Conservation (phyloP, 2,329 filamentous ascomycete genomes). For the Fusarium pseudocircinatum region DNA sequence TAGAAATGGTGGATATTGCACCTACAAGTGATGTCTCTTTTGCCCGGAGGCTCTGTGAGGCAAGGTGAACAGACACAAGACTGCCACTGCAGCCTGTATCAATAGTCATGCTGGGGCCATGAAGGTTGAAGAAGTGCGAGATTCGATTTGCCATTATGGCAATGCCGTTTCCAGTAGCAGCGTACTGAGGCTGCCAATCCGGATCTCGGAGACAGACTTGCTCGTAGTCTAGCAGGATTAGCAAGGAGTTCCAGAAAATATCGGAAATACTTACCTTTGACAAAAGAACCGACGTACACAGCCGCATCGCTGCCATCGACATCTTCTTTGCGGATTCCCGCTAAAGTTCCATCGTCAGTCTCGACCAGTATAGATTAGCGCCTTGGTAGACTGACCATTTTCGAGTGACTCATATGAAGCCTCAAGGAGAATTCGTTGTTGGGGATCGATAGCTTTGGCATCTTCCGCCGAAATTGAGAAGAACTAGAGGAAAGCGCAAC, state of each 20-base stretch:
- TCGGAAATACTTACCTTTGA: slow-evolving; percentile 51
- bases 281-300: slow-evolving; percentile 62
- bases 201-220: slow-evolving; percentile 60
- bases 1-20: neutral
- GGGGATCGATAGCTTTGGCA: slow-evolving; percentile 63
- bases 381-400: slow-evolving; percentile 49
- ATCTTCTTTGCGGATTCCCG: slow-evolving; percentile 56
- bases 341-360: slow-evolving; percentile 39
- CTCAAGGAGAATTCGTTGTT: slow-evolving; percentile 63
- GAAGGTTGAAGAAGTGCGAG: slow-evolving; percentile 64
- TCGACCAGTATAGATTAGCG: no score
- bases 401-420: slow-evolving; percentile 61
- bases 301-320: slow-evolving; percentile 56
- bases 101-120: slow-evolving; percentile 65
- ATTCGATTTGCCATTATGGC: slow-evolving; percentile 66
- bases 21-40: slow-evolving; percentile 55
- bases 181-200: slow-evolving; percentile 60
- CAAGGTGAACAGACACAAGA: slow-evolving; percentile 63
- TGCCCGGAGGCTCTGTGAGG: slow-evolving; percentile 58
- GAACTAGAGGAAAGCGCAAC: slow-evolving; percentile 51
- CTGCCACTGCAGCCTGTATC: slow-evolving; percentile 69
- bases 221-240: slow-evolving; percentile 56
- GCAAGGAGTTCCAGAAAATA: neutral
- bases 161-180: slow-evolving; percentile 62
- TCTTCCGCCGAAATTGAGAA: slow-evolving; percentile 61